phyloP scores from a whole-genome alignment of 225 moss, liverwort and hornwort genomes.

The Neckera pumila region DNA sequence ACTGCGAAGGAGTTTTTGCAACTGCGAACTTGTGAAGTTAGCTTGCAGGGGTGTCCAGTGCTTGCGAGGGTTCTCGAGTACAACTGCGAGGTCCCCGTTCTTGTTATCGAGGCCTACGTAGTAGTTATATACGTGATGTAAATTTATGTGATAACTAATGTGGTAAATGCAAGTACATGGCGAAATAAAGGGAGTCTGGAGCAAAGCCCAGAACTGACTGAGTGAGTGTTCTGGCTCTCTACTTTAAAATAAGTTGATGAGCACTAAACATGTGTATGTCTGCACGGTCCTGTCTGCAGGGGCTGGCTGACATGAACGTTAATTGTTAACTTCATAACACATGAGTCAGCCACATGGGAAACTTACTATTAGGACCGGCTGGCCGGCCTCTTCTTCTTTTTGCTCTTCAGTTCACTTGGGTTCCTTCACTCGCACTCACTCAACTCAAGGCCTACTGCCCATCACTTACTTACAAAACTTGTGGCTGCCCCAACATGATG shows the following conservation, averaged over 20 bases:
- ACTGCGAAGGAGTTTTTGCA: not conserved
- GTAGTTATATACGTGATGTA: not conserved
- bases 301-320: not conserved
- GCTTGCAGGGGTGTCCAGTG: not conserved
- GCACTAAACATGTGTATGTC: not conserved
- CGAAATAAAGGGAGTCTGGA: not conserved
- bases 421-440: not conserved
- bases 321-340: not conserved
- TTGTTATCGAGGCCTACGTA: no score
- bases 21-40: not conserved
- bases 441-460: not conserved
- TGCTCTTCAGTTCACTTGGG: not conserved
- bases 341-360: constrained; percentile 2
- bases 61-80: no score
- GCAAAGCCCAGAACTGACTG: not conserved
- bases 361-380: no score
- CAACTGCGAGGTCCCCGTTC: no score
- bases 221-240: not conserved
- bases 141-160: not conserved
- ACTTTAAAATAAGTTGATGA: not conserved
- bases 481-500: not conserved
- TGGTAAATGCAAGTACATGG: not conserved
- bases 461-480: not conserved
- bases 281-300: not conserved
- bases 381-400: not conserved